Base-by-base conservation (phyloP, 2,329 filamentous ascomycete species). In the Trichoderma sp. region DNA sequence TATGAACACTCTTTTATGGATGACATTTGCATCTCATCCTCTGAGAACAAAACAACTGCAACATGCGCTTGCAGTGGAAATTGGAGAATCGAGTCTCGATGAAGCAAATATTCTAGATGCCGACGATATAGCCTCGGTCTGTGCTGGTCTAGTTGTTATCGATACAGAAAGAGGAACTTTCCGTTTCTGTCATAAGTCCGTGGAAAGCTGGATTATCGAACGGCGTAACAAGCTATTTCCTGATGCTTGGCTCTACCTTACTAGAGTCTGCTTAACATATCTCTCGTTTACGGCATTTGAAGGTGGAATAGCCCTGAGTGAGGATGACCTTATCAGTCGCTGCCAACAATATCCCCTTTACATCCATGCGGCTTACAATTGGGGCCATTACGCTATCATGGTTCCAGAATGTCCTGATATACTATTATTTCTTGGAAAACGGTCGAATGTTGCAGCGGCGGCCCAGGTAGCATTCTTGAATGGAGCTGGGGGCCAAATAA, bases 201-300 rank as follows among this genome's bases (percentile, higher is more conserved):
- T 45, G 16, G 3, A 9, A 9, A n/a, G 41, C 3, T n/a, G 41
- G 41, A 4, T 9, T 9, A 45, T 2, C 16, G 3, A 3, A 45
- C 41, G 41, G 7, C 3, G 16, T 18, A 45, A n/a, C 18, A 4
- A 45, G 41, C 41, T 45, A 9, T 45, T 45, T 4, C 41, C 41
- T n/a, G 41, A 45, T 9, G 41, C 41, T 9, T 0, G 1, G 0
- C 41, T 45, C 1, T 3, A 45, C 1, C 0, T n/a, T 1, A 45
- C 41, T 18, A 45, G 41, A n/a, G 41, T 2, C 41, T 45, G 6
- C 16, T 18, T 45, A 2, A 45, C 41, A 45, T 45, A 45, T 45
- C 41, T 45, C 41, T 45, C 41, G 41, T n/a, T 45, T 45, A 9
- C 41, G 16, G 41, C 6, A 2, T 45, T 45, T n/a, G 41, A 45